phyloP scores from a whole-genome alignment of 2,329 filamentous ascomycete genomes.

The Beauveria varroae region DNA sequence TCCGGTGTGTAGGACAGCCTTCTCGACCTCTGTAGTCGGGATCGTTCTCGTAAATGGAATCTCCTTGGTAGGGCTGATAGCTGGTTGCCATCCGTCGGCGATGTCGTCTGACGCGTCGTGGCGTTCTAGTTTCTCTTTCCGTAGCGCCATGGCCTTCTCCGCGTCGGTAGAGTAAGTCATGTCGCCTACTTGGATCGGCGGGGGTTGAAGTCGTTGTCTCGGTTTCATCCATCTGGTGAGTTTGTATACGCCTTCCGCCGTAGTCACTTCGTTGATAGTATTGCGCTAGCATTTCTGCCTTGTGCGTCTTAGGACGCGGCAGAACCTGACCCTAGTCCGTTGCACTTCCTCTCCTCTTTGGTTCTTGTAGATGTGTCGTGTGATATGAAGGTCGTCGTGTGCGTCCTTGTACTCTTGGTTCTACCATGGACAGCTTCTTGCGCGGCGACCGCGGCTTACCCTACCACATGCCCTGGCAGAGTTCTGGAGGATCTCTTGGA shows the following conservation, averaged over 20 bases:
- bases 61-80: not conserved
- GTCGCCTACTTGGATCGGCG: not conserved
- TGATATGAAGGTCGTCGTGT: not conserved
- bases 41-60: not conserved
- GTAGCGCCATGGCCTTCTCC: slow-evolving; percentile 1
- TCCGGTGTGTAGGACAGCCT: not conserved
- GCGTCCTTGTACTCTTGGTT: no score
- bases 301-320: not conserved
- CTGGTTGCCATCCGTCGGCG: not conserved
- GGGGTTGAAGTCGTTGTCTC: not conserved
- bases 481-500: no score
- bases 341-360: no score
- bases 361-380: no score
- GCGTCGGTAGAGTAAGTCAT: not conserved
- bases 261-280: not conserved
- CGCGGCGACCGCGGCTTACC: no score
- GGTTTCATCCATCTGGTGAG: slow-evolving; percentile 5
- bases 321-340: no score
- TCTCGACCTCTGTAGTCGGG: not conserved
- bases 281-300: not conserved
- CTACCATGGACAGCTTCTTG: no score
- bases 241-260: not conserved
- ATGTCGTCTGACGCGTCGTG: slow-evolving; percentile 1
- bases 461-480: no score
- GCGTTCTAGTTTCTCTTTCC: slow-evolving; percentile 2